Evolutionary conservation across 2,329 filamentous ascomycete genomes (phyloP), one percentile per base, ranked within the genome.

Genomic region (Fusarium sp.): DNA sequence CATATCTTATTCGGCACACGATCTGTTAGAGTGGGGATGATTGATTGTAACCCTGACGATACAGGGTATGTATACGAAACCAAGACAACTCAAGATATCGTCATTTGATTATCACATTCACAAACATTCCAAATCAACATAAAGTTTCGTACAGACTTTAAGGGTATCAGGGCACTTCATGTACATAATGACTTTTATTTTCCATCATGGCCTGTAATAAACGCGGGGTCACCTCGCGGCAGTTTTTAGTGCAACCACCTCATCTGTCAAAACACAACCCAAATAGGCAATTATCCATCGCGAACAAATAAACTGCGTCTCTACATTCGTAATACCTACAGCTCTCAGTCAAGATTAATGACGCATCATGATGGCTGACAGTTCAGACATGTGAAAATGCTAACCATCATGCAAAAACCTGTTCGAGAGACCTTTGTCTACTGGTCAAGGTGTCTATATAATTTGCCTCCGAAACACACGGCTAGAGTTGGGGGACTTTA

Each of bases 401-500:
- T 26, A 2, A 5, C 28, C 11, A 20, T n/a, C 10, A 7, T 45
- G 30, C n/a, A 11, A 33, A 33, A n/a, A 24, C 28, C 30, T 16
- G 22, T n/a, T 33, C 6, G 18, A 20, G 9, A 15, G 5, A 26
- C 14, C 7, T 11, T 35, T 22, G 10, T 12, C 10, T 3, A 22
- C 22, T 36, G 31, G 48, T 26, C 18, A 3, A 13, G 24, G 13
- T 28, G 18, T 8, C 9, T 22, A 36, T 53, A 51, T 50, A 51
- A 36, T 22, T 11, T 26, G 13, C n/a, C 31, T 22, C 30, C 6
- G 8, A 51, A 26, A 51, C 31, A 6, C 7, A 26, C 31, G 18
- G 13, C 7, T 3, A 12, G 31, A 26, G 2, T 33, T 28, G 38
- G 5, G 6, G 20, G 3, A 3, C 7, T 15, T 6, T 24, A 5